Conservation (phyloP, 2,329 filamentous ascomycete species). For the Colletotrichum sublineola region DNA sequence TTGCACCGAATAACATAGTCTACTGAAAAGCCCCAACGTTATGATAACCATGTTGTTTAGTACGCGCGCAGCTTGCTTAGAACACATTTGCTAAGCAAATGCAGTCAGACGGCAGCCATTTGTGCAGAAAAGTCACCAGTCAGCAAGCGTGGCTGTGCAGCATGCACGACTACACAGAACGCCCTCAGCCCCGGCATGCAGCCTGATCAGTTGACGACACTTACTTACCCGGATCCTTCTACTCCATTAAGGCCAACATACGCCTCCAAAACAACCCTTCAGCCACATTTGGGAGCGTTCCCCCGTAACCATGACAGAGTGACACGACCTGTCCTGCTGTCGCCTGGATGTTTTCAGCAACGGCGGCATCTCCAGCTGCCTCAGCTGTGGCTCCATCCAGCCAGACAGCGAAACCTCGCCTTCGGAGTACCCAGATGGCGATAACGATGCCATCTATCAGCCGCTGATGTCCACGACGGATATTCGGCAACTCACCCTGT, state of each 20-base stretch:
- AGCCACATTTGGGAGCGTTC: neutral
- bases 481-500: neutral
- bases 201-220: neutral
- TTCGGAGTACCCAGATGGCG: neutral
- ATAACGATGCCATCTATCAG: neutral
- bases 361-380: conserved; percentile 9
- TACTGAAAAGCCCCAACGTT: neutral
- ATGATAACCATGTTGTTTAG: neutral
- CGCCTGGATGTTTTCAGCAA: conserved; percentile 9
- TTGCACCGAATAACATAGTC: neutral
- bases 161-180: too few relatives aligned
- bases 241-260: neutral
- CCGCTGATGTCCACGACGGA: neutral
- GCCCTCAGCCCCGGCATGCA: neutral
- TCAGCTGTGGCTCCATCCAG: conserved; percentile 3
- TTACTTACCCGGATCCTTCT: neutral
- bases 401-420: neutral
- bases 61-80: neutral
- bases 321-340: conserved; percentile 21
- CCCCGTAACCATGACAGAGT: conserved; percentile 9
- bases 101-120: neutral
- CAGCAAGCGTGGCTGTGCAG: neutral
- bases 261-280: neutral
- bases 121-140: neutral
- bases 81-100: neutral